phyloP scores from a whole-genome alignment of 306 rosid species.

The Casuarina cunninghamiana region DNA sequence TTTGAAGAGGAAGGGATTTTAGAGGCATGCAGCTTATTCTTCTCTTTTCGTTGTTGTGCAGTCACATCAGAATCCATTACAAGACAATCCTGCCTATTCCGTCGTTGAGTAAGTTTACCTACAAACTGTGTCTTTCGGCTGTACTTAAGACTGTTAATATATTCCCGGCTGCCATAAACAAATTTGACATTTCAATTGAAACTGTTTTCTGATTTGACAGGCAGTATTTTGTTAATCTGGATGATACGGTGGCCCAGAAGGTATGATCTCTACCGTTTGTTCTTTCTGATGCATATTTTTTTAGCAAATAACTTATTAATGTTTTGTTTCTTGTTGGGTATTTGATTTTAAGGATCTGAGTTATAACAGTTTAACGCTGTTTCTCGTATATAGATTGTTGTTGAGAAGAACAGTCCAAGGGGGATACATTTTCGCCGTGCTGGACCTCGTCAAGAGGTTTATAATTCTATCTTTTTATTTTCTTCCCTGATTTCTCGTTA shows the following conservation, averaged over 20 bases:
- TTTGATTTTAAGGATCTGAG: background rate
- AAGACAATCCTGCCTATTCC: constrained; percentile 54
- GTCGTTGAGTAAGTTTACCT: constrained; percentile 41
- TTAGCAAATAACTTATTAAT: background rate
- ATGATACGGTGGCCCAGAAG: constrained; percentile 52
- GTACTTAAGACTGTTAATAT: background rate
- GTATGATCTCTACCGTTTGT: constrained; percentile 15
- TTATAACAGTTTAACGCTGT: background rate
- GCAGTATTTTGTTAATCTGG: constrained; percentile 42
- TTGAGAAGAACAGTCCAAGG: constrained; percentile 36
- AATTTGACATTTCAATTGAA: background rate
- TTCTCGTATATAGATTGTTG: constrained; percentile 38
- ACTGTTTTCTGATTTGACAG: constrained; percentile 24
- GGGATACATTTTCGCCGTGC: constrained; percentile 49
- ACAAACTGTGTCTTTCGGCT: background rate
- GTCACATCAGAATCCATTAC: constrained; percentile 48
- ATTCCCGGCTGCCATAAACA: background rate
- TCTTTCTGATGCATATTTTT: background rate
- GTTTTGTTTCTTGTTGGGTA: no score
- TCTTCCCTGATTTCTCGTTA: background rate
- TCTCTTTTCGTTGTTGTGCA: constrained; percentile 10
- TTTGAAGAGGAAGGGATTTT: background rate
- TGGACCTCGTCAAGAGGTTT: constrained; percentile 50
- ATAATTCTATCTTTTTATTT: background rate
- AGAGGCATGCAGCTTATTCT: background rate